These are phyloP conservation scores for Plantago coronopus DNA, from an alignment of 305 asterid species.

Conservation along the genomic window DNA sequence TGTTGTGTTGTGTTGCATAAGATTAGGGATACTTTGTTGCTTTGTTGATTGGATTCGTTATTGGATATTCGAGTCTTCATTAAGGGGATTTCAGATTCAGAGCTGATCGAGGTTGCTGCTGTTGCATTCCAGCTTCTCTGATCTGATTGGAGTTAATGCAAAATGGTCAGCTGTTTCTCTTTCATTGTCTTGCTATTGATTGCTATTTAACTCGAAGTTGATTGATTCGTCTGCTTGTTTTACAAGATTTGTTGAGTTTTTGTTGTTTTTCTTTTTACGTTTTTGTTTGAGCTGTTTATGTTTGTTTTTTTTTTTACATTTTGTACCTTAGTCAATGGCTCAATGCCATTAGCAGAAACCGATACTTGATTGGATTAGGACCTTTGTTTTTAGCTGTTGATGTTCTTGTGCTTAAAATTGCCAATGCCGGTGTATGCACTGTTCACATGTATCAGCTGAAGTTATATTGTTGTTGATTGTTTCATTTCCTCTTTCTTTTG, in stretches of 20 bases:
- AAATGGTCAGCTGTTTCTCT: slow-evolving; percentile 47
- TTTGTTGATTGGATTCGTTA: slow-evolving; percentile 25
- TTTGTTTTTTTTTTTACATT: neutral
- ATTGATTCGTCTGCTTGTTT: neutral
- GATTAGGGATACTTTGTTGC: slow-evolving; percentile 24
- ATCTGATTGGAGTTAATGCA: slow-evolving; percentile 48
- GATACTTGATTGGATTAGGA: neutral
- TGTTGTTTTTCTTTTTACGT: neutral
- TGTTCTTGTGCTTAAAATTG: neutral
- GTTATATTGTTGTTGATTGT: slow-evolving; percentile 7
- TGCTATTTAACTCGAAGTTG: slow-evolving; percentile 12
- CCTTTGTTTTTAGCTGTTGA: neutral
- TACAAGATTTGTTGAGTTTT: neutral
- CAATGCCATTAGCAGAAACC: no score
- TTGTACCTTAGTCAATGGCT: no score
- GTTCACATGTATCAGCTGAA: neutral
- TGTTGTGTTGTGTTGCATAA: slow-evolving; percentile 24
- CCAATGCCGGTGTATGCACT: neutral
- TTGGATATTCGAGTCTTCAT: no score
- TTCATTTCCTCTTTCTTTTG: neutral
- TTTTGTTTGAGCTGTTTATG: neutral
- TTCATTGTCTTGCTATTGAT: neutral
- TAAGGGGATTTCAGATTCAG: slow-evolving; percentile 16
- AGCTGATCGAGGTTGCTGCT: slow-evolving; percentile 25
- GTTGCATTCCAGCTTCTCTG: slow-evolving; percentile 41